Base-by-base conservation (phyloP, 1,284 basidiomycete species). In the Austroboletus rostrupii region DNA sequence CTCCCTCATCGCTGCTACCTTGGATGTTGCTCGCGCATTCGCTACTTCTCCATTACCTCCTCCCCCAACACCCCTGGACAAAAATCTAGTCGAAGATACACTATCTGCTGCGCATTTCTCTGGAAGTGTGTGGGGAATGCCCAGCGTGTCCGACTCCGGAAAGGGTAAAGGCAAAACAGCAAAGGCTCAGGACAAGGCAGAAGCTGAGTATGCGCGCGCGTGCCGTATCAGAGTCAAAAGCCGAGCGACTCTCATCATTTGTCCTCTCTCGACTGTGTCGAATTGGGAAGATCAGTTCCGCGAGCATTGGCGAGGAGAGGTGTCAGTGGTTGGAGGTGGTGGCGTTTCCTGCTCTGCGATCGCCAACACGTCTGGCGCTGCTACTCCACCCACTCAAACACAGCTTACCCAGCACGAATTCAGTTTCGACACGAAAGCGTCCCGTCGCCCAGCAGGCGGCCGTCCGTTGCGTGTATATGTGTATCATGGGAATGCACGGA, bases 231-330 rank as follows among this genome's bases (percentile, higher is more conserved):
- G 88, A 66, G 72, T 76, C 28, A 85, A 86, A 57, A 92, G 89
- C 61, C 83, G 93, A 41, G 97, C 89, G 9, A 98, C 97, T 1
- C 72, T 99, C n/a, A 91, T 99, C 58, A 82, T 99, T 23, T 98
- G 97, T 60, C 97, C 97, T 9, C 77, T 99, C 48, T 96, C 93
- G 20, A 97, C 97, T 2, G 92, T 99, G 1, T 85, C 91, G 42
- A 99, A 98, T 64, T 99, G 97, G 97, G 96, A 99, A 70, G 92
- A 97, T 56, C 97, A 99, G 69, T 90, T 99, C 66, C 81, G 86
- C 53, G 95, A 98, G 65, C 97, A 99, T 70, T 93, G 92, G 92
- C 81, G 80, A 53, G 91, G 92, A 13, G 80, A 85, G 49, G 90
- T 95, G 8, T 76, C 78, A 29, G 85, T 95, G 40, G 74, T 87